Evolutionary conservation across 2,329 filamentous ascomycete genomes (phyloP).

Genomic region (Colletotrichum endophyticum): DNA sequence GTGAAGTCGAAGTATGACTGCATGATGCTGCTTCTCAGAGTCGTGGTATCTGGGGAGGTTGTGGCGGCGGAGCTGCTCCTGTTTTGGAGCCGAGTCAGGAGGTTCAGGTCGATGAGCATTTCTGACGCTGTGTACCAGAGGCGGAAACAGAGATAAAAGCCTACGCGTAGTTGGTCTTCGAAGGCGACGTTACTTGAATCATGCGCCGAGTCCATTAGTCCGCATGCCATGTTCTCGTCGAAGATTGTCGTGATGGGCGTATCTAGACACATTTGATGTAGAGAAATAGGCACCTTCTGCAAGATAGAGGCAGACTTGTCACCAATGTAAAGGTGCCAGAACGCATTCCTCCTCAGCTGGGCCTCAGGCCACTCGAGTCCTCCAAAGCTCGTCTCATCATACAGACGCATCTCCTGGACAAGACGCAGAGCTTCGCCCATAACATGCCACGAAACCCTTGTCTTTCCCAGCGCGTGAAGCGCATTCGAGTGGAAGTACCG

Average conservation of each 20-base stretch:
- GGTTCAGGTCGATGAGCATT: conserved; percentile 3
- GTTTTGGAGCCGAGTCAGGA: background rate
- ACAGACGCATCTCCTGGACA: conserved; percentile 45
- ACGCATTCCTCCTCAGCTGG: conserved; percentile 37
- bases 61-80: background rate
- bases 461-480: conserved; percentile 45
- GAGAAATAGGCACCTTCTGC: conserved; percentile 46
- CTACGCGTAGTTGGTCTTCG: background rate
- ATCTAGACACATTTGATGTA: conserved; percentile 47
- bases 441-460: conserved; percentile 48
- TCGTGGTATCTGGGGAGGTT: background rate
- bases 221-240: background rate
- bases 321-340: conserved; percentile 45
- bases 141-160: background rate
- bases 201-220: background rate
- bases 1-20: conserved; percentile 27
- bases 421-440: conserved; percentile 48
- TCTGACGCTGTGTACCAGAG: conserved; percentile 3
- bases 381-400: conserved; percentile 42
- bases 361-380: conserved; percentile 39
- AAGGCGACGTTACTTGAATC: background rate
- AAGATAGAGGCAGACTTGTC: conserved; percentile 44
- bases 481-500: conserved; percentile 52
- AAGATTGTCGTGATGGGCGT: conserved; percentile 38
- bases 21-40: conserved; percentile 22